Evolutionary conservation across 768 basidiomycete genomes (phyloP), one percentile per base, ranked within the genome.

Genomic region (Crassisporium funariophilum): DNA sequence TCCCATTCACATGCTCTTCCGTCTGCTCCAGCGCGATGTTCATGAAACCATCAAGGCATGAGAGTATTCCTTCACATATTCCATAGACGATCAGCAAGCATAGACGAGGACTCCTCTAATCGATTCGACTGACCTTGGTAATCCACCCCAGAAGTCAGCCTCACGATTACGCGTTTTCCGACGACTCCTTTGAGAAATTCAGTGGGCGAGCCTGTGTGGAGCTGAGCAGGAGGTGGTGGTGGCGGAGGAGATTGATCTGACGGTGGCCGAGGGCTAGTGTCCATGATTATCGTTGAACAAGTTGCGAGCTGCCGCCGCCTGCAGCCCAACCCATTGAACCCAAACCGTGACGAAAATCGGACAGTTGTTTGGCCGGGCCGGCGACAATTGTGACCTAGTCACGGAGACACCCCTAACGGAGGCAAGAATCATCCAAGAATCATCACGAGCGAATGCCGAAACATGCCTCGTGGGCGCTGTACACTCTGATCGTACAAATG

Each of bases 11-110:
- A 65, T 94, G 84, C 68, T 99, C 97, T 69, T 97, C 93, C 3
- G 95, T 97, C 66, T 97, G 91, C 69, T 99, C 97, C 25, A 98
- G 71, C 11, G 93, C 97, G 40, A 98, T 95, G 70, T 98, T 98
- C 97, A 99, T 98, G 68, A 97, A 98, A 0, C 95, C 95, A 67
- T 98, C 97, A 17, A 98, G 78, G 61, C 97, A 98, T 3, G 93
- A 95, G 11, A 99, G 71, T 3, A 94, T 77, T 15, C 95, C 95
- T 98, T 17, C 40, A 4, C 37, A 22, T n/a, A 40, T 31, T 29
- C n/a, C 11, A 10, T 37, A n/a, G 22, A 25, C 9, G 15, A 34
- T 22, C 5, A 24, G 29, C n/a, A 24, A 22, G 15, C 35, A n/a
- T 31, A 33, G 23, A 44, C 17, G 20, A 9, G 44, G 27, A 9